Evolutionary conservation across 768 basidiomycete genomes (phyloP).

Genomic region (Sarcodon aspratus): DNA sequence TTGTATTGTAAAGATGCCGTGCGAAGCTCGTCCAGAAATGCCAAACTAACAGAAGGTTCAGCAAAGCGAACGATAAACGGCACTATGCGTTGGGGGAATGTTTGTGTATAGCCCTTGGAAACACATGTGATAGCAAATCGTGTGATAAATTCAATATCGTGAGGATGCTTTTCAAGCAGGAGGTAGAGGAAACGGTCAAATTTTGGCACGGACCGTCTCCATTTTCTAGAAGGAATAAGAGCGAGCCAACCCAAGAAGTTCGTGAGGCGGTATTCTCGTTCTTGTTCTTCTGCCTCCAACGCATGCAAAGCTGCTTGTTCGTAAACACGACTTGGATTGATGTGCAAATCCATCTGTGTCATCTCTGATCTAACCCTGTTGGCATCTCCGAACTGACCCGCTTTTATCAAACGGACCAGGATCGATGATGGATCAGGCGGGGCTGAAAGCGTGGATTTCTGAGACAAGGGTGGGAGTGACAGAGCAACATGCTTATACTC

Average conservation of each 20-base stretch:
- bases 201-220: not conserved
- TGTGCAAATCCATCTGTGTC: slow-evolving; percentile 21
- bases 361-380: slow-evolving; percentile 28
- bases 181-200: slow-evolving; percentile 7
- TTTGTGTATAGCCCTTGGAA: slow-evolving; percentile 30
- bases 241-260: not conserved
- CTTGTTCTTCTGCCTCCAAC: slow-evolving; percentile 1
- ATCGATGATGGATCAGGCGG: slow-evolving; percentile 8
- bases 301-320: slow-evolving; percentile 32
- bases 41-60: slow-evolving; percentile 16
- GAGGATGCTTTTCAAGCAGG: slow-evolving; percentile 16
- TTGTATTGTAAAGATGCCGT: slow-evolving; percentile 15
- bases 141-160: slow-evolving; percentile 25
- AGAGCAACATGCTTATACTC: slow-evolving; percentile 10
- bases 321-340: slow-evolving; percentile 21
- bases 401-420: slow-evolving; percentile 17
- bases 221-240: not conserved
- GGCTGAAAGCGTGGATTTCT: slow-evolving; percentile 5
- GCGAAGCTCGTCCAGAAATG: slow-evolving; percentile 26
- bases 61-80: slow-evolving; percentile 34
- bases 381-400: slow-evolving; percentile 21
- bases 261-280: not conserved
- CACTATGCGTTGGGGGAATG: slow-evolving; percentile 11
- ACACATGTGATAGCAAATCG: slow-evolving; percentile 33
- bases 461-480: slow-evolving; percentile 2